phyloP scores from a whole-genome alignment of 2,329 filamentous ascomycete species.

The Talaromyces sp. region DNA sequence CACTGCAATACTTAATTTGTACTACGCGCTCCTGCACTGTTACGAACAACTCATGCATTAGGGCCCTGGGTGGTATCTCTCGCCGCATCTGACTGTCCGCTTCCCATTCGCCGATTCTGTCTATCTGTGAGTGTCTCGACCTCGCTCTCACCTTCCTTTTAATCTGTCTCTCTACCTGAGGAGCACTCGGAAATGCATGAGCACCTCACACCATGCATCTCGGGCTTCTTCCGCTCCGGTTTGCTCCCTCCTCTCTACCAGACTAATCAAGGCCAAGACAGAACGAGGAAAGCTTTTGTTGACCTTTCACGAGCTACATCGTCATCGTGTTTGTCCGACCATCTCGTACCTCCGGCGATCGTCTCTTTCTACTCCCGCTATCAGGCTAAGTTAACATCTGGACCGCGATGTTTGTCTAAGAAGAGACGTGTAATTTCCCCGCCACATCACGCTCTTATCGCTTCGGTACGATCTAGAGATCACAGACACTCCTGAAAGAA shows the following conservation, averaged over 20 bases:
- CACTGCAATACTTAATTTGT: not conserved
- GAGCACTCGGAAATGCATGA: not conserved
- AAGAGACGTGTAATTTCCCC: not conserved
- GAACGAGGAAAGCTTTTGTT: not conserved
- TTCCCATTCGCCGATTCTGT: not conserved
- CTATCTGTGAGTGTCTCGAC: conserved; percentile 5
- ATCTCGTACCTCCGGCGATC: not conserved
- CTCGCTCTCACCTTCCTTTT: not conserved
- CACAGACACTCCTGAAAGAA: not conserved
- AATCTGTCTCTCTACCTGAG: not conserved
- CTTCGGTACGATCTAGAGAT: not conserved
- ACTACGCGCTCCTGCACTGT: not conserved
- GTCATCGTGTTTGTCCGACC: not conserved
- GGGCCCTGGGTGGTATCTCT: not conserved
- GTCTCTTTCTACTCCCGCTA: not conserved
- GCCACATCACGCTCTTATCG: conserved; percentile 5
- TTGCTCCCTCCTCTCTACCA: not conserved
- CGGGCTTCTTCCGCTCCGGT: not conserved
- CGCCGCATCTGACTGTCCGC: not conserved
- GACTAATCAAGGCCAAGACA: not conserved
- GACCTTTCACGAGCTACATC: not conserved
- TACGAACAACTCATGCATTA: conserved; percentile 9
- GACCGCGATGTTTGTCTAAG: conserved; percentile 13
- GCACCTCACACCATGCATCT: not conserved
- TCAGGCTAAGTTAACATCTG: conserved; percentile 1